Evolutionary conservation across 2,329 filamentous ascomycete genomes (phyloP), one percentile per base, ranked within the genome.

Genomic region (Claviceps cyperi): DNA sequence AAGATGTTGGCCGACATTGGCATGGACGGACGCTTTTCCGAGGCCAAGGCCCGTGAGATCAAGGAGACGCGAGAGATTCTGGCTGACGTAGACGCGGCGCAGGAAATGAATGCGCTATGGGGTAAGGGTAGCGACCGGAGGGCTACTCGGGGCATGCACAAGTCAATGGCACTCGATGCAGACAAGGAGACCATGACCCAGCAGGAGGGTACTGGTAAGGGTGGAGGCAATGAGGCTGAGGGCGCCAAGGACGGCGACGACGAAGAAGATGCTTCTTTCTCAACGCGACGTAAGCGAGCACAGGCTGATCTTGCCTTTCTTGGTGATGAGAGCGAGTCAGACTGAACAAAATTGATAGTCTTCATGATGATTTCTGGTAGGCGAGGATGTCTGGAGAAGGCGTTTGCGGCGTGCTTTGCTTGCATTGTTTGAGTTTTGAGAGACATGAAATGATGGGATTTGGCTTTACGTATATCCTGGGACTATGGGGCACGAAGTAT

Each of bases 1-100:
- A 69, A 69, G 11, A 84, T 94, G 82, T 75, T 98, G 24, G 74
- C 75, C 36, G 88, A 94, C 32, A 73, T 81, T 4, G 92, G 91
- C 36, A 96, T 97, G 86, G 81, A 81, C 1, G 91, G 90, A 0
- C 80, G 91, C 15, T 96, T 88, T 66, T 94, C 87, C 1, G 77
- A 85, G 58, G 82, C 88, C 41, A 91, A 85, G 60, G 91, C 91
- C 1, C 80, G 76, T 22, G 81, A 87, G 65, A 96, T 97, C 63
- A 92, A 88, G 63, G 91, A 95, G 67, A 74, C 77, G 60, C 76
- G 91, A 49, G 91, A 98, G 66, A 73, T 98, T 37, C 75, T 80
- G 59, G 86, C 83, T 1, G 91, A 98, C 60, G 71, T 95, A 6
- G 86, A 92, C 60, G 83, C 81, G 13, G 88, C 95, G 15, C 81